These are phyloP conservation scores for Alternaria alternata DNA, from an alignment of 2,329 filamentous ascomycete species.

Conservation along the genomic window DNA sequence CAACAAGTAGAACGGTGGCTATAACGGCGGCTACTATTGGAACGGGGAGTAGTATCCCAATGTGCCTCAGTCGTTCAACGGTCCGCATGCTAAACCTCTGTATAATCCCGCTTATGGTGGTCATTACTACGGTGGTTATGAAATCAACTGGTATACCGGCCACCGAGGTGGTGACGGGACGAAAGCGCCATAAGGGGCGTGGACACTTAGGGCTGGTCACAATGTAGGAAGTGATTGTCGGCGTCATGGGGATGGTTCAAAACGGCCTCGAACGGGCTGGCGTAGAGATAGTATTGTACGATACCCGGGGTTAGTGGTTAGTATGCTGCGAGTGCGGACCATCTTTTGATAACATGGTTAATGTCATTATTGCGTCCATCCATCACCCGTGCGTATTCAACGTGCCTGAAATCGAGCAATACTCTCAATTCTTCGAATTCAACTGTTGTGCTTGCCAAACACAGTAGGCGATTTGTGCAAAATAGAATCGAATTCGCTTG, in stretches of 20 bases:
- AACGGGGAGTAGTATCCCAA: background rate
- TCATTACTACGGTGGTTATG: background rate
- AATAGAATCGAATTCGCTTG: background rate
- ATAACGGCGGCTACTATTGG: slow-evolving; percentile 4
- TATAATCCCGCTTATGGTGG: background rate
- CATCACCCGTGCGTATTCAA: background rate
- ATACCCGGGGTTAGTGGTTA: slow-evolving; percentile 1
- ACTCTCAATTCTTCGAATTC: background rate
- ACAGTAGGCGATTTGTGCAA: background rate
- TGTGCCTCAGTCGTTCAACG: background rate
- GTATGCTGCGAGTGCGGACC: background rate
- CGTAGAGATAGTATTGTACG: slow-evolving; percentile 4
- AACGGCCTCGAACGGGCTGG: background rate
- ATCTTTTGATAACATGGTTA: background rate
- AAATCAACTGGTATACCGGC: background rate
- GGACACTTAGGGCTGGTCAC: background rate
- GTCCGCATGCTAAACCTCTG: background rate
- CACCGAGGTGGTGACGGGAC: background rate
- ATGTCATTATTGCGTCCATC: slow-evolving; percentile 1
- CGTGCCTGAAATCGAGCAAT: background rate
- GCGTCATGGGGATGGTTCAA: background rate
- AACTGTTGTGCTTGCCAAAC: background rate
- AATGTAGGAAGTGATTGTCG: background rate
- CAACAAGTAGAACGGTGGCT: slow-evolving; percentile 37
- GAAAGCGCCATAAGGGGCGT: background rate